Evolutionary conservation across 1,284 basidiomycete genomes (phyloP).

Genomic region (Microbotryum intermedium): DNA sequence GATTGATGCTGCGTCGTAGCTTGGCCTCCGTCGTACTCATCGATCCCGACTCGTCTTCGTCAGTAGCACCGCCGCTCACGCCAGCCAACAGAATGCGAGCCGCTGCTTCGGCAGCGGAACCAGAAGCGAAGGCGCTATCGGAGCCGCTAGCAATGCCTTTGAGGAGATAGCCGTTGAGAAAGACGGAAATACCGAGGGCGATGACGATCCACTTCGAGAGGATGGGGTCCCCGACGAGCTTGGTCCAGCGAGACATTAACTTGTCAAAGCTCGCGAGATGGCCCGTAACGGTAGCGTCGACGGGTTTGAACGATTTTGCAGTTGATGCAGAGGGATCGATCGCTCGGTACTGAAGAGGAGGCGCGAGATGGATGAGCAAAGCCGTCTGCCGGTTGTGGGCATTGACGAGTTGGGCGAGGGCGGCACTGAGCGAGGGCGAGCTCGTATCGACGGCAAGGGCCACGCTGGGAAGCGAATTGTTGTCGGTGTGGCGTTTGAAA

Average conservation of each 20-base stretch:
- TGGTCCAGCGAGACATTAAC: slow-evolving; percentile 90
- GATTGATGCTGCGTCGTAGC: slow-evolving; percentile 9
- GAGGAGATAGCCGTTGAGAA: slow-evolving; percentile 87
- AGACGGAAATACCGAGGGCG: slow-evolving; percentile 74
- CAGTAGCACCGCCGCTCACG: slow-evolving; percentile 21
- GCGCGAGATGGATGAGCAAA: slow-evolving; percentile 34
- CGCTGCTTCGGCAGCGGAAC: slow-evolving; percentile 42
- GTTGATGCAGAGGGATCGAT: slow-evolving; percentile 37
- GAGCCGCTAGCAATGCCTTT: slow-evolving; percentile 52
- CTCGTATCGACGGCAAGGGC: slow-evolving; percentile 36
- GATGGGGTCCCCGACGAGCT: slow-evolving; percentile 89
- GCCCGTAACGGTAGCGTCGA: slow-evolving; percentile 29
- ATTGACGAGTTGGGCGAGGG: slow-evolving; percentile 54
- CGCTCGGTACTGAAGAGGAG: slow-evolving; percentile 40
- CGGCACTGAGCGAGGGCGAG: slow-evolving; percentile 51
- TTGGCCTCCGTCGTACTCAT: slow-evolving; percentile 5
- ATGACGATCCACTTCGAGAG: slow-evolving; percentile 94
- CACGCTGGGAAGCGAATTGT: slow-evolving; percentile 13
- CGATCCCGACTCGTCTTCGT: slow-evolving; percentile 26
- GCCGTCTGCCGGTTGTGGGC: slow-evolving; percentile 36
- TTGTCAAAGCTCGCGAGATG: slow-evolving; percentile 51
- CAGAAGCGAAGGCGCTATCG: slow-evolving; percentile 43
- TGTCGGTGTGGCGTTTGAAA: slow-evolving; percentile 47
- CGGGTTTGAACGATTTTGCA: slow-evolving; percentile 3
- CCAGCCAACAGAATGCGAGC: slow-evolving; percentile 35